Percentiles rank a stretch among this genome's conserved stretches.
Conservation (phyloP, 2,329 filamentous ascomycete species). For the Talaromyces albobiverticillius region DNA sequence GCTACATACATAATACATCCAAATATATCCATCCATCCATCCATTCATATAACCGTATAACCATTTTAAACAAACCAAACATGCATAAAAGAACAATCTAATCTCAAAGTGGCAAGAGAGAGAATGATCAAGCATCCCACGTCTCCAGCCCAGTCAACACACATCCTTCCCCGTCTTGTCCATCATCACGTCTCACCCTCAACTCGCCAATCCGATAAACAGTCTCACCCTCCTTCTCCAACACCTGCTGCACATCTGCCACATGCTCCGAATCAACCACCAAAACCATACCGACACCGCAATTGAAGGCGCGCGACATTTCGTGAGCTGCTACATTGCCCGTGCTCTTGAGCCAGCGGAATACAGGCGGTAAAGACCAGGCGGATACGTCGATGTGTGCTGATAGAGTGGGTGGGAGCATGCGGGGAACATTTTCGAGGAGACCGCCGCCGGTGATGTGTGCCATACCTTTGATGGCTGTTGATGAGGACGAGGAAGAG, state of each 20-base stretch:
- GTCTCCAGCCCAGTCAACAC: constrained; percentile 59
- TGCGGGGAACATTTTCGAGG: constrained; percentile 89
- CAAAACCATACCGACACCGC: constrained; percentile 88
- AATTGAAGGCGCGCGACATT: constrained; percentile 93
- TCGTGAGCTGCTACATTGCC: constrained; percentile 70
- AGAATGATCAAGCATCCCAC: constrained; percentile 39
- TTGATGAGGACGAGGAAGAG: constrained; percentile 38
- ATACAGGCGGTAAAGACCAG: constrained; percentile 76
- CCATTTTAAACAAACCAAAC: constrained; percentile 8
- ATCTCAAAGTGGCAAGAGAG: neutral
- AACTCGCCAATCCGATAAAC: constrained; percentile 75
- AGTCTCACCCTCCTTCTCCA: constrained; percentile 69
- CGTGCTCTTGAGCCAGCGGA: constrained; percentile 77
- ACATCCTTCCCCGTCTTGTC: constrained; percentile 56
- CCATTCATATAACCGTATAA: neutral
- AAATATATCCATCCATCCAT: neutral
- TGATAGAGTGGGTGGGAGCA: constrained; percentile 75
- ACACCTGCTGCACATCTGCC: constrained; percentile 56
- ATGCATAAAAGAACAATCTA: constrained; percentile 15
- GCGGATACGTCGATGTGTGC: constrained; percentile 74
- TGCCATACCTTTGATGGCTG: constrained; percentile 77
- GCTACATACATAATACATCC: neutral
- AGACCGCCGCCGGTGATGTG: constrained; percentile 97
- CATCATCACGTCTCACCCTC: constrained; percentile 47
- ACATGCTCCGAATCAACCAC: constrained; percentile 68